Evolutionary conservation across 2,329 filamentous ascomycete species (phyloP).

Genomic region (Colletotrichum coccodes): DNA sequence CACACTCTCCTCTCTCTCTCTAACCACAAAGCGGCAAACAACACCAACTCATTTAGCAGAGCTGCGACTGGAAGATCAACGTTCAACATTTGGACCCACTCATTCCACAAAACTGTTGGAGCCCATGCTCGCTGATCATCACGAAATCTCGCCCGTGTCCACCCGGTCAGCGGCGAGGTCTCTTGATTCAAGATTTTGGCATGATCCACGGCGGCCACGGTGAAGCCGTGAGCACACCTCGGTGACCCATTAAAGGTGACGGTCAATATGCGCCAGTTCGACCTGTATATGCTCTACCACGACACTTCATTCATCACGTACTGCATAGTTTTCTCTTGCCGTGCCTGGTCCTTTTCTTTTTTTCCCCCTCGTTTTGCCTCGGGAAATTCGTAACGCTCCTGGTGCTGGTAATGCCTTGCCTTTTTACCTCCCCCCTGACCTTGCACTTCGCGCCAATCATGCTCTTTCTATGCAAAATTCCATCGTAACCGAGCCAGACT

Average conservation of each 20-base stretch:
- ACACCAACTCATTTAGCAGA: neutral
- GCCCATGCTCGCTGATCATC: constrained; percentile 22
- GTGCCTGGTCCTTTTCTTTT: too few species aligned
- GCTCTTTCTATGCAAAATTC: constrained; percentile 20
- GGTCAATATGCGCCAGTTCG: neutral
- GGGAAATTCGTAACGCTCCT: too few species aligned
- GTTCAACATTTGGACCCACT: neutral
- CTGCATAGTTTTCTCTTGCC: too few species aligned
- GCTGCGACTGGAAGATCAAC: neutral
- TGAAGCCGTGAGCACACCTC: constrained; percentile 5
- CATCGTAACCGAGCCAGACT: constrained; percentile 18
- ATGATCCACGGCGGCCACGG: neutral
- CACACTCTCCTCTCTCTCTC: neutral
- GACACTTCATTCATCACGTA: too few species aligned
- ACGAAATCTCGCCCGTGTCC: constrained; percentile 11
- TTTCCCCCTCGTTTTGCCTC: too few species aligned
- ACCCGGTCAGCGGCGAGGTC: constrained; percentile 2
- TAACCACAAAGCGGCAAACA: neutral
- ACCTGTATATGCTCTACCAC: neutral
- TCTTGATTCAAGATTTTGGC: constrained; percentile 11
- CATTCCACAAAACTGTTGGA: constrained; percentile 14
- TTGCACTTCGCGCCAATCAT: constrained; percentile 13
- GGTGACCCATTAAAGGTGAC: neutral
- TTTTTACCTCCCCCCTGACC: constrained; percentile 7
- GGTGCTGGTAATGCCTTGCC: too few species aligned